Conservation (phyloP, 495 filamentous ascomycete genomes). For the Aspergillus conjunctus region DNA sequence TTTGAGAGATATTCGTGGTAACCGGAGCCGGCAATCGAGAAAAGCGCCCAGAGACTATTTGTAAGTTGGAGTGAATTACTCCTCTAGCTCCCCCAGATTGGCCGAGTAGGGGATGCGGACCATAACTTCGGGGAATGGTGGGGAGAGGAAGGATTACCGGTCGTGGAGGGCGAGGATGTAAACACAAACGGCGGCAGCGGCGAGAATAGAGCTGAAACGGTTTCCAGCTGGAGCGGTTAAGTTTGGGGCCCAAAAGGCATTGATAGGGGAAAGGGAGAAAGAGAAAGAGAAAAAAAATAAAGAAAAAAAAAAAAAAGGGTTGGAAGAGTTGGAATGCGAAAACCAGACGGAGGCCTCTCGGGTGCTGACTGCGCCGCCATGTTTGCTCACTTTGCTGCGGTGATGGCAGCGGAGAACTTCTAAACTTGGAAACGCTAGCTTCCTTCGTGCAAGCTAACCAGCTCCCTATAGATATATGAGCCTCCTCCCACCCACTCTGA, state of each 20-base stretch:
- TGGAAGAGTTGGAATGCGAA: conserved; percentile 21
- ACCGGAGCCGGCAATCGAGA: no score
- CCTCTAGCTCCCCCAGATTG: conserved; percentile 20
- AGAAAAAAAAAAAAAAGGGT: conserved; percentile 15
- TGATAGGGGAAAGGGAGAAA: background rate
- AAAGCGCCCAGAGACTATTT: background rate
- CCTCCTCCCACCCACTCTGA: conserved; percentile 12
- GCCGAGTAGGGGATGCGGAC: conserved; percentile 27
- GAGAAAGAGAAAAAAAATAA: conserved; percentile 13
- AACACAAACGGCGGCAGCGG: conserved; percentile 18
- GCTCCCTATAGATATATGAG: conserved; percentile 12
- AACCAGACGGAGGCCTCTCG: conserved; percentile 10
- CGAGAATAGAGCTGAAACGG: conserved; percentile 9
- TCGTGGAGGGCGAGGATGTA: conserved; percentile 15
- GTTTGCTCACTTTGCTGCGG: conserved; percentile 29
- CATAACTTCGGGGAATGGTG: conserved; percentile 22
- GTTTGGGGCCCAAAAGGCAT: conserved; percentile 6
- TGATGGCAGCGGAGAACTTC: conserved; percentile 16
- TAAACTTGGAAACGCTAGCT: conserved; percentile 31
- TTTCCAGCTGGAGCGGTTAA: conserved; percentile 14
- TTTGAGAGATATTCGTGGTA: no score
- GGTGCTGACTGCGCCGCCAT: conserved; percentile 27
- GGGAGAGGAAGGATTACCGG: conserved; percentile 21
- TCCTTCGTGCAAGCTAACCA: conserved; percentile 11
- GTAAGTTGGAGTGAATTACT: conserved; percentile 21